These are phyloP conservation scores for Fusarium floridanum DNA, from an alignment of 2,329 filamentous ascomycete species.

Conservation along the genomic window DNA sequence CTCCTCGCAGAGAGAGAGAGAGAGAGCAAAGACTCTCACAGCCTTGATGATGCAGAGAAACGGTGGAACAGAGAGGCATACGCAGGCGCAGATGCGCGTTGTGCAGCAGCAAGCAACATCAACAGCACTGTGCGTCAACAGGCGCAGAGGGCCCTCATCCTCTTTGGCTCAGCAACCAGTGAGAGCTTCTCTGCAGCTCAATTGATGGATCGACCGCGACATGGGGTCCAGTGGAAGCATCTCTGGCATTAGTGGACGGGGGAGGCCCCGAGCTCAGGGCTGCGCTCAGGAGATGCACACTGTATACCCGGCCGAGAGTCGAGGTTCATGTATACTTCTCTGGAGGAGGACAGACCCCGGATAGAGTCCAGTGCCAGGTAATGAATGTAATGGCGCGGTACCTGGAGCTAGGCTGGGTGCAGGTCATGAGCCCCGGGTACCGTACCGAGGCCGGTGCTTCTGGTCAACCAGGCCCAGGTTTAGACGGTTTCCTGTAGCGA, in stretches of 20 bases:
- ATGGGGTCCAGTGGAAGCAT: slow-evolving; percentile 22
- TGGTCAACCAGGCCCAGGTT: slow-evolving; percentile 6
- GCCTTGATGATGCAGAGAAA: background rate
- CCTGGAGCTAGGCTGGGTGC: slow-evolving; percentile 22
- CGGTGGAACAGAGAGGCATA: slow-evolving; percentile 1
- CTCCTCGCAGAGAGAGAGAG: background rate
- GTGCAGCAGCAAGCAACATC: background rate
- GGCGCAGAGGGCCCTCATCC: background rate
- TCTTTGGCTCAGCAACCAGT: slow-evolving; percentile 14
- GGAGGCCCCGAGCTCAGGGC: slow-evolving; percentile 43
- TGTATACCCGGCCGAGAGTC: slow-evolving; percentile 38
- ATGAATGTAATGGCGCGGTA: slow-evolving; percentile 7
- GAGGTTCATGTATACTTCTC: slow-evolving; percentile 24
- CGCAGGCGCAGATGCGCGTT: background rate
- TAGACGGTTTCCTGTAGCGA: background rate
- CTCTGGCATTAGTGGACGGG: slow-evolving; percentile 28
- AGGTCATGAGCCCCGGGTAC: background rate
- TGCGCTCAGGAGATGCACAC: slow-evolving; percentile 43
- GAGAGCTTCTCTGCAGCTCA: slow-evolving; percentile 9
- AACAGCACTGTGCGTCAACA: slow-evolving; percentile 10
- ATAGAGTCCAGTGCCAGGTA: background rate
- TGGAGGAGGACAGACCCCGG: background rate
- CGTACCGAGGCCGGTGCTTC: background rate
- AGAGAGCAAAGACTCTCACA: background rate
- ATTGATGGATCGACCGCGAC: slow-evolving; percentile 31